phyloP scores from a whole-genome alignment of 2,329 filamentous ascomycete genomes.

The Colletotrichum orchidophilum region DNA sequence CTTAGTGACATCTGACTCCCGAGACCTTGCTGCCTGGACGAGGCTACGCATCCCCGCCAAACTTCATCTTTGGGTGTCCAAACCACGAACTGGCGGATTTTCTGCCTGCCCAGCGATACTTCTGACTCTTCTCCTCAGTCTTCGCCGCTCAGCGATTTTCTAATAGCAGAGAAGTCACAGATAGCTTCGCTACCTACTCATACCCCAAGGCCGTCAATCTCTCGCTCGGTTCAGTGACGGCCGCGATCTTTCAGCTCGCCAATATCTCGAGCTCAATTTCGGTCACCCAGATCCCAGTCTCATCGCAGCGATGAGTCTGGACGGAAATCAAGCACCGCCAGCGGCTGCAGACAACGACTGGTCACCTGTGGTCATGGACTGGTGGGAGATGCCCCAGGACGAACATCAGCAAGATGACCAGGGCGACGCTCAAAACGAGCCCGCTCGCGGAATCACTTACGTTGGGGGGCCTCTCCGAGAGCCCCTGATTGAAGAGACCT shows the following conservation, averaged over 20 bases:
- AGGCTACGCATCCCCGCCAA: conserved; percentile 23
- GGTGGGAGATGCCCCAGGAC: neutral
- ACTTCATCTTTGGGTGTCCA: neutral
- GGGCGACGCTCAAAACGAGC: neutral
- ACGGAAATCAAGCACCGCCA: neutral
- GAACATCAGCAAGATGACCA: neutral
- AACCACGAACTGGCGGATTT: neutral
- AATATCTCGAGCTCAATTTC: neutral
- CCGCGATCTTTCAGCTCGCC: neutral
- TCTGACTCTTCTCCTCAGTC: neutral
- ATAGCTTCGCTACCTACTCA: neutral
- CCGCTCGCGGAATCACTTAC: neutral
- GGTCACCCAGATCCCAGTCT: neutral
- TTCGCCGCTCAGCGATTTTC: too few relatives aligned
- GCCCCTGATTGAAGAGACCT: neutral
- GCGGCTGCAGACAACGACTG: neutral
- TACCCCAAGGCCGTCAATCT: neutral
- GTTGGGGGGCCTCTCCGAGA: neutral
- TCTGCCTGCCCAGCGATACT: neutral
- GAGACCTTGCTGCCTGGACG: conserved; percentile 25
- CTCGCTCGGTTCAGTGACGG: neutral
- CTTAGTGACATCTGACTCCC: conserved; percentile 20
- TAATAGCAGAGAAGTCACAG: neutral
- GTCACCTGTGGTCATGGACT: neutral
- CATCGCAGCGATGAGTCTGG: neutral